A percentile compares a stretch with the other conserved stretches of the same genome.
These are phyloP conservation scores for Dalechampia spathulata DNA, from an alignment of 441 rosid species.

Conservation along the genomic window DNA sequence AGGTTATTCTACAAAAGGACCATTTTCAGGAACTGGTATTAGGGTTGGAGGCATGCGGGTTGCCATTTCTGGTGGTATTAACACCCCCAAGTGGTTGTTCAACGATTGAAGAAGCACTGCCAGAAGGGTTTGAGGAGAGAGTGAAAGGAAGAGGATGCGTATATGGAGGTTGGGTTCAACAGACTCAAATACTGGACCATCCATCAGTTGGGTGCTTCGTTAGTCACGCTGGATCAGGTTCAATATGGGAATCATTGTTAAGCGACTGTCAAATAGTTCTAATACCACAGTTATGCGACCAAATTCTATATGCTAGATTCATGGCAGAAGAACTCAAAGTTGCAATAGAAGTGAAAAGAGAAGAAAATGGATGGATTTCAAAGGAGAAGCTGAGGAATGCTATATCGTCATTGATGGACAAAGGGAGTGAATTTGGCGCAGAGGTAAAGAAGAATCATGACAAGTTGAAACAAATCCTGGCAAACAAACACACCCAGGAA, in stretches of 20 bases:
- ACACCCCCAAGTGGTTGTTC: conserved; percentile 30
- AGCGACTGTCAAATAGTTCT: conserved; percentile 35
- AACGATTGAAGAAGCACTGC: conserved; percentile 26
- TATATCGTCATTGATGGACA: conserved; percentile 31
- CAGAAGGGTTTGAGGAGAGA: conserved; percentile 26
- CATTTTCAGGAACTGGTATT: conserved; percentile 31
- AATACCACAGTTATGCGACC: conserved; percentile 35
- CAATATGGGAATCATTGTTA: conserved; percentile 29
- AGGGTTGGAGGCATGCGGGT: conserved; percentile 30
- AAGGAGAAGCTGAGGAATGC: conserved; percentile 29
- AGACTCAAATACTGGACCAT: conserved; percentile 33
- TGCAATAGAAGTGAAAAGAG: conserved; percentile 39
- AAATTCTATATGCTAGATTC: conserved; percentile 34
- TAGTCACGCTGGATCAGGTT: conserved; percentile 39
- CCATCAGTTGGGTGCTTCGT: conserved; percentile 46
- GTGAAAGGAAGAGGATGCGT: conserved; percentile 26
- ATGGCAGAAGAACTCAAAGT: conserved; percentile 31
- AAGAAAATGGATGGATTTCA: conserved; percentile 29
- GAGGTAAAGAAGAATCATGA: conserved; percentile 28
- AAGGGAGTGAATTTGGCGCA: conserved; percentile 19
- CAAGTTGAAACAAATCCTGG: conserved; percentile 22
- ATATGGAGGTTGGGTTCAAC: conserved; percentile 42
- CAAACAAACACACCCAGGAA: conserved; percentile 19
- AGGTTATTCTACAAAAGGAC: conserved; percentile 20
- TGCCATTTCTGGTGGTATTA: conserved; percentile 34